Conservation (phyloP, 306 rosid genomes). For the Luffa acutangula region DNA sequence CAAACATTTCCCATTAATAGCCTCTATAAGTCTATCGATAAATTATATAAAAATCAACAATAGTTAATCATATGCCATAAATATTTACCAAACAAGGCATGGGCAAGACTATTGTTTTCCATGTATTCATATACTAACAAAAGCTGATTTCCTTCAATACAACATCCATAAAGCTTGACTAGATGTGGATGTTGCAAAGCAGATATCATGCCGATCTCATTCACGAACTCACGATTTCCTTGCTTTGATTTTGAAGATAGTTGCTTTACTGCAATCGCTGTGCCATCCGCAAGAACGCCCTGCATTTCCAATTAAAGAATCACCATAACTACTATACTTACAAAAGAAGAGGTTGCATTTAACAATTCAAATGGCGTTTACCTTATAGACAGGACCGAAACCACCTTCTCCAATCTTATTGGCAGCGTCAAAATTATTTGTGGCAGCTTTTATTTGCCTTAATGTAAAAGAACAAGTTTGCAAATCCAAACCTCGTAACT, state of each 20-base stretch:
- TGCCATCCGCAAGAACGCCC: conserved; percentile 35
- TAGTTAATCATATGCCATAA: background rate
- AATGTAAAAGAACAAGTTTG: conserved; percentile 43
- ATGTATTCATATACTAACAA: conserved; percentile 38
- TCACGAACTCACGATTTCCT: conserved; percentile 45
- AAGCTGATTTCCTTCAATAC: conserved; percentile 37
- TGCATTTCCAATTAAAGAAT: conserved; percentile 11
- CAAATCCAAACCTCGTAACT: conserved; percentile 34
- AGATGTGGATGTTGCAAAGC: conserved; percentile 43
- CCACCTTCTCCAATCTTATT: conserved; percentile 62
- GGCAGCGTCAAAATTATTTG: conserved; percentile 36
- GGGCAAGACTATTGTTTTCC: conserved; percentile 55
- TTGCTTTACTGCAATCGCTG: conserved; percentile 31
- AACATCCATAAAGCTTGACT: conserved; percentile 43
- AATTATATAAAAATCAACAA: background rate
- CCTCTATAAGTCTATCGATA: background rate
- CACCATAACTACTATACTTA: background rate
- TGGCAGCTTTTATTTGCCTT: conserved; percentile 48
- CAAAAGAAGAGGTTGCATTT: background rate
- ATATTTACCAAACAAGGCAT: conserved; percentile 32
- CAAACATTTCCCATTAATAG: background rate
- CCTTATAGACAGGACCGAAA: conserved; percentile 58
- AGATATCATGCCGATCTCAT: conserved; percentile 47
- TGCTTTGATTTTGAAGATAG: conserved; percentile 39
- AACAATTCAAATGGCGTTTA: background rate